Percentiles rank a stretch among this genome's conserved stretches.
Evolutionary conservation across 2,329 filamentous ascomycete species (phyloP).

Genomic region (Epichloe coenophiala): DNA sequence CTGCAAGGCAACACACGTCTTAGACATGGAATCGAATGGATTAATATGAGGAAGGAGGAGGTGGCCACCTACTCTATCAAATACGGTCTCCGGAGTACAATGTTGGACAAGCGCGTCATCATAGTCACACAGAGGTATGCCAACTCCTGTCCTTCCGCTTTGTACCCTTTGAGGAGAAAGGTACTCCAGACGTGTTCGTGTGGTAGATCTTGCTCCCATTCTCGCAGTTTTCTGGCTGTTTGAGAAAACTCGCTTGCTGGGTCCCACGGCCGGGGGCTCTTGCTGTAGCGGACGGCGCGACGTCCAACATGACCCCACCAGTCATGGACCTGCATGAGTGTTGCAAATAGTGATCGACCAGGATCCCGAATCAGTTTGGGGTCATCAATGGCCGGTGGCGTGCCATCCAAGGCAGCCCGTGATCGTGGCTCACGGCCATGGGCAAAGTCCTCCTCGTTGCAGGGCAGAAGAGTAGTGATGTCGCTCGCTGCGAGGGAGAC

Average conservation of each 20-base stretch:
- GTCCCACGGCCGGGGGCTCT: slow-evolving; percentile 32
- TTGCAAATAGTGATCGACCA: slow-evolving; percentile 39
- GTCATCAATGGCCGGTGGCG: slow-evolving; percentile 33
- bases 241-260: slow-evolving; percentile 32
- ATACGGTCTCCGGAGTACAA: slow-evolving; percentile 41
- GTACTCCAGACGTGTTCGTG: slow-evolving; percentile 33
- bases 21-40: neutral
- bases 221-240: slow-evolving; percentile 27
- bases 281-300: slow-evolving; percentile 31
- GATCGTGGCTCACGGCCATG: slow-evolving; percentile 31
- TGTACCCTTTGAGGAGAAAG: slow-evolving; percentile 29
- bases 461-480: slow-evolving; percentile 40
- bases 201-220: slow-evolving; percentile 37
- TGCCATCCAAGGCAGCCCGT: slow-evolving; percentile 40
- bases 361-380: slow-evolving; percentile 28
- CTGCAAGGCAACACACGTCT: slow-evolving; percentile 13
- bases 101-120: slow-evolving; percentile 41
- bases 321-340: slow-evolving; percentile 39
- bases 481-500: slow-evolving; percentile 37
- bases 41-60: neutral
- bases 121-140: slow-evolving; percentile 43
- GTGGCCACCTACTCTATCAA: slow-evolving; percentile 29
- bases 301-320: slow-evolving; percentile 40
- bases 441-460: slow-evolving; percentile 38
- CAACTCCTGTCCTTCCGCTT: slow-evolving; percentile 34